Evolutionary conservation across 768 basidiomycete genomes (phyloP), one percentile per base, ranked within the genome.

Genomic region (Tylopilus plumbeoviolaceoides): DNA sequence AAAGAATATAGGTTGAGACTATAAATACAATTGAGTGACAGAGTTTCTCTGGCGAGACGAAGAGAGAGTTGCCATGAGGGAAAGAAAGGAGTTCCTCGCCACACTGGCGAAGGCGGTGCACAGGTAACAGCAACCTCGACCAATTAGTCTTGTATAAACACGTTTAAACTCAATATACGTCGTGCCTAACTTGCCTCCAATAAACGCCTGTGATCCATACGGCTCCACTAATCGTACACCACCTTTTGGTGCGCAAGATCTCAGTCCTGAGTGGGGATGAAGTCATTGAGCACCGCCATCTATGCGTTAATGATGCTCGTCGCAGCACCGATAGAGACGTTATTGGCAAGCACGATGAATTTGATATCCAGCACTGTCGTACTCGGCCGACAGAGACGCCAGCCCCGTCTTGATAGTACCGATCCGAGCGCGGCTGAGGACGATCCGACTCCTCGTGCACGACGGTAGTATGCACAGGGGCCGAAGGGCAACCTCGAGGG

Each of bases 251-350:
- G 15, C 25, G 23, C 20, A 21, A 11, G 12, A 43, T 7, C 25
- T 54, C 36, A 56, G 40, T 42, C 27, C 27, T 28, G 27, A 8
- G 27, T 28, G 27, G 27, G 53, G n/a, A 78, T 54, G 44, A 84
- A 55, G 15, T 87, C 89, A 72, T 86, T 91, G 39, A 87, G 67
- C 7, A 93, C 81, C n/a, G 94, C 94, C n/a, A 88, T 72, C 74
- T 98, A 94, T 3, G 95, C 95, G 65, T 98, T 99, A 63, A 98
- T 95, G 66, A 99, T 89, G 59, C 90, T 93, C 45, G 97, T 99
- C 47, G 97, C 95, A 20, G 97, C 95, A 8, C 97, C 95, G 59
- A 98, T 90, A 50, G 85, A 84, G 56, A 98, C 95, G 65, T 98
- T 98, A 70, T 97, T 95, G 54, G 86, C 80, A 47, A 98, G 75